Evolutionary conservation across 306 rosid species (phyloP).

Genomic region (Corylus americana): DNA sequence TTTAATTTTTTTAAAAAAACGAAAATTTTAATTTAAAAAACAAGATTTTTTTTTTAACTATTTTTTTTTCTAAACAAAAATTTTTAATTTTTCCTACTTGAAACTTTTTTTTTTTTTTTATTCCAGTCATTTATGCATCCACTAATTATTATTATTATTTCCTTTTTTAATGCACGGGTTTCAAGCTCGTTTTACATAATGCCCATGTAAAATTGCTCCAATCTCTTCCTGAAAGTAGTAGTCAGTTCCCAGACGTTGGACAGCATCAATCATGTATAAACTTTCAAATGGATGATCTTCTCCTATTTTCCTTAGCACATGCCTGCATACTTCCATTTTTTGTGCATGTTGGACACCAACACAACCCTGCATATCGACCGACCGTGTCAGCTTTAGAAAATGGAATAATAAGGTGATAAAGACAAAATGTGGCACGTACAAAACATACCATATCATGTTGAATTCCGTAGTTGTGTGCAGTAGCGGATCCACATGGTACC

Average conservation of each 20-base stretch:
- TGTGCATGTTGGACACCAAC: slow-evolving; percentile 13
- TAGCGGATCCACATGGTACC: too few relatives aligned
- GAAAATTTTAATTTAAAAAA: too few relatives aligned
- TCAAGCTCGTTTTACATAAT: slow-evolving; percentile 16
- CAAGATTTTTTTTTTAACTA: too few relatives aligned
- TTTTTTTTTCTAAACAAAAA: too few relatives aligned
- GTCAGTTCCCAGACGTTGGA: slow-evolving; percentile 48
- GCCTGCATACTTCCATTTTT: slow-evolving; percentile 23
- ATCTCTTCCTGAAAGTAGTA: slow-evolving; percentile 49
- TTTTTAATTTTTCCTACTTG: too few relatives aligned
- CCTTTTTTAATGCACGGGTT: too few relatives aligned
- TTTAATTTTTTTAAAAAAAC: too few relatives aligned
- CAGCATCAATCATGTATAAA: slow-evolving; percentile 38
- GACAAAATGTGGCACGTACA: background rate
- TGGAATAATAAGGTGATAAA: background rate
- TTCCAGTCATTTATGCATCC: too few relatives aligned
- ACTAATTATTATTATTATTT: too few relatives aligned
- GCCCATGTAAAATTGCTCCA: slow-evolving; percentile 25
- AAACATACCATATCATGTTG: background rate
- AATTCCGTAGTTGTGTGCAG: background rate
- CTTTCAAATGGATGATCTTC: slow-evolving; percentile 21
- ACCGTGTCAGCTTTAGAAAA: background rate
- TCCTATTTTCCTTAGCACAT: slow-evolving; percentile 22
- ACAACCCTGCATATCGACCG: background rate
- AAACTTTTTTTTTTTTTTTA: too few relatives aligned